phyloP scores from a whole-genome alignment of 306 rosid genomes.

The Lagenaria siceraria region DNA sequence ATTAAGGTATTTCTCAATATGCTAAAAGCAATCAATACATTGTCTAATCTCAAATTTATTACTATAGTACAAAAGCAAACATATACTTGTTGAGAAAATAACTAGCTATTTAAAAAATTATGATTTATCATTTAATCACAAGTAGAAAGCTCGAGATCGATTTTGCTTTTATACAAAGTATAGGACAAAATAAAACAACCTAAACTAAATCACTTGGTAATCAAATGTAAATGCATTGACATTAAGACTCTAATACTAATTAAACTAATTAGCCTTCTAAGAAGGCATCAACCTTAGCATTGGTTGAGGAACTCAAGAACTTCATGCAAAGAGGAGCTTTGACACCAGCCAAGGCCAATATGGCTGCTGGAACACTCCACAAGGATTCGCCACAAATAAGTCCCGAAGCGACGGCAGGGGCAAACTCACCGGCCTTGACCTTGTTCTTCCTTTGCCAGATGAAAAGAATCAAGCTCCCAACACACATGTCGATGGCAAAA shows the following conservation, averaged over 20 bases:
- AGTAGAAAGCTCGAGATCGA: no score
- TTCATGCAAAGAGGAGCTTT: slow-evolving; percentile 67
- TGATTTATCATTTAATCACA: no score
- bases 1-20: no score
- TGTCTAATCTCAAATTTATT: no score
- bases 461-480: slow-evolving; percentile 54
- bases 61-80: no score
- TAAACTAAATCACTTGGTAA: not conserved
- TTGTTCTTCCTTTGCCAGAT: slow-evolving; percentile 32
- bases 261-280: not conserved
- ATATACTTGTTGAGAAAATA: no score
- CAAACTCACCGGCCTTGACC: slow-evolving; percentile 28
- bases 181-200: no score
- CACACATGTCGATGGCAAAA: slow-evolving; percentile 66
- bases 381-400: slow-evolving; percentile 63
- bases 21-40: no score
- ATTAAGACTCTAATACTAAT: not conserved
- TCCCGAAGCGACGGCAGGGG: slow-evolving; percentile 59
- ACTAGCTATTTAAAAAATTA: no score
- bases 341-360: slow-evolving; percentile 32
- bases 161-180: no score
- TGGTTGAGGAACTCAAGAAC: slow-evolving; percentile 33
- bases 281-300: slow-evolving; percentile 26
- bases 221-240: not conserved
- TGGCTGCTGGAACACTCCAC: slow-evolving; percentile 65